Percentiles rank a stretch among this genome's conserved stretches.
These are phyloP conservation scores for Magnolia changhungtana DNA, from an alignment of 164 flowering plant species.

Conservation along the genomic window DNA sequence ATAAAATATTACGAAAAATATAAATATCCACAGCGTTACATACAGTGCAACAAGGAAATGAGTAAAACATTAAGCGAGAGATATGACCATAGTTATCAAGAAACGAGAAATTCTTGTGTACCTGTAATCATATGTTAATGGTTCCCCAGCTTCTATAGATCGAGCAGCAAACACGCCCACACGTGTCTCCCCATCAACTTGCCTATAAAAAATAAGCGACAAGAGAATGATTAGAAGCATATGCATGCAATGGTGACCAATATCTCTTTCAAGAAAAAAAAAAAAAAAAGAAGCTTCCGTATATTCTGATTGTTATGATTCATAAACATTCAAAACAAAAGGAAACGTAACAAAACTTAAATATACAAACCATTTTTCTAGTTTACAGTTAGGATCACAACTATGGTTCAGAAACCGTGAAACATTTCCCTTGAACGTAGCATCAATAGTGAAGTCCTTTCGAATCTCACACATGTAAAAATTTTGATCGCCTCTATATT, in stretches of 20 bases:
- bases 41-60: too few species aligned
- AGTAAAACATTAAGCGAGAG: not conserved
- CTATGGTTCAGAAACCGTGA: slow-evolving; percentile 90
- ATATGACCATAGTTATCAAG: not conserved
- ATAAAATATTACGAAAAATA: too few species aligned
- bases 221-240: not conserved
- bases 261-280: not conserved
- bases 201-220: slow-evolving; percentile 38
- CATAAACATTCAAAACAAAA: not conserved
- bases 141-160: slow-evolving; percentile 64
- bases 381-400: slow-evolving; percentile 82
- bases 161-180: slow-evolving; percentile 90
- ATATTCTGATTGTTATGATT: not conserved
- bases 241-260: not conserved
- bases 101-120: slow-evolving; percentile 15
- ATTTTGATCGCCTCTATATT: slow-evolving; percentile 58
- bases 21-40: not conserved
- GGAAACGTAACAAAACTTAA: not conserved
- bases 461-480: slow-evolving; percentile 94
- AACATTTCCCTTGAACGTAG: slow-evolving; percentile 82
- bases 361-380: slow-evolving; percentile 80
- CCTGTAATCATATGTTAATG: slow-evolving; percentile 92
- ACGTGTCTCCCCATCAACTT: slow-evolving; percentile 88
- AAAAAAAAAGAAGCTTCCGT: not conserved
- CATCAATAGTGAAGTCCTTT: slow-evolving; percentile 88